phyloP scores from a whole-genome alignment of 2,329 filamentous ascomycete genomes.

The Polychaeton citri region DNA sequence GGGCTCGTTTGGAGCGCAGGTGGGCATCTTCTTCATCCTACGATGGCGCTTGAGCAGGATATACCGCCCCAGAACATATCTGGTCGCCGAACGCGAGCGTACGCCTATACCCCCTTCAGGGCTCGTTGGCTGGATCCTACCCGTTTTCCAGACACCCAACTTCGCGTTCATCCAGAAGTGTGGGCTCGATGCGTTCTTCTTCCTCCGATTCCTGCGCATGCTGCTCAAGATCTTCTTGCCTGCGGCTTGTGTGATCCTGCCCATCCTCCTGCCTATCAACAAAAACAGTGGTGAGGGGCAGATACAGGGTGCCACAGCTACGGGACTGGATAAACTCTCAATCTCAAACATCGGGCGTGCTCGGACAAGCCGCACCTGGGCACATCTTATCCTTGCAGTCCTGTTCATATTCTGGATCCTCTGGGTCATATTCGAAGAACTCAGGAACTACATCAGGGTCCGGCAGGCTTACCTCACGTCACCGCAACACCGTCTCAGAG shows the following conservation, averaged over 20 bases:
- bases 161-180: conserved; percentile 91
- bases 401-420: conserved; percentile 72
- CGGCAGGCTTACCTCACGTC: conserved; percentile 91
- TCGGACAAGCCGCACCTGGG: conserved; percentile 60
- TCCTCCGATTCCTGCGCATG: conserved; percentile 76
- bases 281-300: conserved; percentile 52
- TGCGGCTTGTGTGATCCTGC: conserved; percentile 62
- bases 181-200: conserved; percentile 93
- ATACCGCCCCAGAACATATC: conserved; percentile 78
- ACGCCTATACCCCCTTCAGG: conserved; percentile 57
- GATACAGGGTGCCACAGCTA: conserved; percentile 34
- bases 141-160: conserved; percentile 53
- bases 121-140: conserved; percentile 40
- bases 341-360: conserved; percentile 70
- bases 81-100: conserved; percentile 73
- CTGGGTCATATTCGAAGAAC: conserved; percentile 71
- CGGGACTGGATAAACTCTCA: conserved; percentile 66
- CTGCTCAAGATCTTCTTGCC: conserved; percentile 87
- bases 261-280: conserved; percentile 78
- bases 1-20: conserved; percentile 28
- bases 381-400: conserved; percentile 69
- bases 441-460: conserved; percentile 79
- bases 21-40: conserved; percentile 60
- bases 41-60: conserved; percentile 70
- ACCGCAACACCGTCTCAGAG: conserved; percentile 81